Conservation (phyloP, 2,329 filamentous ascomycete genomes). For the Incumbomyces lentus region DNA sequence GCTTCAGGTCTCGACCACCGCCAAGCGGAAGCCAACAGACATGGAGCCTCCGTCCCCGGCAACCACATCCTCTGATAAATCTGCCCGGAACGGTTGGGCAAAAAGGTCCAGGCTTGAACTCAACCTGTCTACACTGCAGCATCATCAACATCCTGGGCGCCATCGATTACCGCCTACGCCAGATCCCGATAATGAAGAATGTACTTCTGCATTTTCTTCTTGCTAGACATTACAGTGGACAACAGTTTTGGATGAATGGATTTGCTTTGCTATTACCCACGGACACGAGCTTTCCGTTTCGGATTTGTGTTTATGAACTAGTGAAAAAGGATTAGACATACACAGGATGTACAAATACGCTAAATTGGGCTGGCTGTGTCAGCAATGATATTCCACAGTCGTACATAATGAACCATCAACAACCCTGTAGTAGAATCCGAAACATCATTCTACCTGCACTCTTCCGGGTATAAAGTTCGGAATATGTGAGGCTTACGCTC, state of each 20-base stretch:
- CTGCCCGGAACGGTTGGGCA: not conserved
- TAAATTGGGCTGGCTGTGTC: not conserved
- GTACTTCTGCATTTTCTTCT: not conserved
- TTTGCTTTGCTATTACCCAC: not conserved
- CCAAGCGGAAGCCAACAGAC: not conserved
- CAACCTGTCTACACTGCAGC: not conserved
- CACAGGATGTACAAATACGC: constrained; percentile 5
- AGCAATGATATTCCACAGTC: not conserved
- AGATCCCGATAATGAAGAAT: not conserved
- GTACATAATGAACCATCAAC: constrained; percentile 3
- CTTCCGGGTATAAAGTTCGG: too few species aligned
- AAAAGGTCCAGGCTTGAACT: not conserved
- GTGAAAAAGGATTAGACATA: not conserved
- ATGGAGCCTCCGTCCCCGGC: not conserved
- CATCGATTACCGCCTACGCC: constrained; percentile 1
- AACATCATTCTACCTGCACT: too few species aligned
- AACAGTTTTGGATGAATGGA: not conserved
- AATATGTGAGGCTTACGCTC: too few species aligned
- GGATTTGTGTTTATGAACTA: too few species aligned
- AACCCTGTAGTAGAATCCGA: not conserved
- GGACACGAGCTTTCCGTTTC: not conserved
- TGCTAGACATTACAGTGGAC: not conserved
- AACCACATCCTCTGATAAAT: not conserved
- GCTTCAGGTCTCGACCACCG: not conserved
- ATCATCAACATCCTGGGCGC: not conserved